Conservation (phyloP, 768 basidiomycete species). For the Lentinula raphanica region DNA sequence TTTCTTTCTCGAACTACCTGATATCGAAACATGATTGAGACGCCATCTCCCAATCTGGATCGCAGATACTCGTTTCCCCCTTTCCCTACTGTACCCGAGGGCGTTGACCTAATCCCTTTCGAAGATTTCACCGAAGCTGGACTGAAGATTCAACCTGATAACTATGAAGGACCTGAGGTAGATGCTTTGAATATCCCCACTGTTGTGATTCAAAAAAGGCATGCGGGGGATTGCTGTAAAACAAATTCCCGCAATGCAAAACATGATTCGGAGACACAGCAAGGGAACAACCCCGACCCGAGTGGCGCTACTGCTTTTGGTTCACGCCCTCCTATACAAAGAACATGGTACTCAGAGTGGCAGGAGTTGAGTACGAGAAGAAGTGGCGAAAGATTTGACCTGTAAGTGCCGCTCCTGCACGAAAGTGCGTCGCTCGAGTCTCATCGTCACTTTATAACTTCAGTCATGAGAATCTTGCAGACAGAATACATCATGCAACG, state of each 20-base stretch:
- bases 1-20: no score
- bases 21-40: no score
- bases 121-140: conserved; percentile 51
- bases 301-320: neutral
- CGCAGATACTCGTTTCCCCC: conserved; percentile 26
- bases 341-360: conserved; percentile 72
- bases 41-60: no score
- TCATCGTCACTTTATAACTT: neutral
- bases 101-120: conserved; percentile 50
- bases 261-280: no score
- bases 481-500: conserved; percentile 20
- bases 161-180: conserved; percentile 52
- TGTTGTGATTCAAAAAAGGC: conserved; percentile 45
- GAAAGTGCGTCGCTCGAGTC: neutral
- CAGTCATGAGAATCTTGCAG: conserved; percentile 1
- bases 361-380: conserved; percentile 51
- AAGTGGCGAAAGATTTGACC: conserved; percentile 37
- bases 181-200: conserved; percentile 70
- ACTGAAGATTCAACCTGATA: conserved; percentile 40
- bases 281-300: neutral
- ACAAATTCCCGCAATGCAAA: no score
- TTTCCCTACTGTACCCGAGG: conserved; percentile 40
- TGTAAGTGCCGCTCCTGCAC: conserved; percentile 49
- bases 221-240: conserved; percentile 52
- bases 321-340: conserved; percentile 6